Evolutionary conservation across 2,329 filamentous ascomycete genomes (phyloP).

Genomic region (Colletotrichum limetticola): DNA sequence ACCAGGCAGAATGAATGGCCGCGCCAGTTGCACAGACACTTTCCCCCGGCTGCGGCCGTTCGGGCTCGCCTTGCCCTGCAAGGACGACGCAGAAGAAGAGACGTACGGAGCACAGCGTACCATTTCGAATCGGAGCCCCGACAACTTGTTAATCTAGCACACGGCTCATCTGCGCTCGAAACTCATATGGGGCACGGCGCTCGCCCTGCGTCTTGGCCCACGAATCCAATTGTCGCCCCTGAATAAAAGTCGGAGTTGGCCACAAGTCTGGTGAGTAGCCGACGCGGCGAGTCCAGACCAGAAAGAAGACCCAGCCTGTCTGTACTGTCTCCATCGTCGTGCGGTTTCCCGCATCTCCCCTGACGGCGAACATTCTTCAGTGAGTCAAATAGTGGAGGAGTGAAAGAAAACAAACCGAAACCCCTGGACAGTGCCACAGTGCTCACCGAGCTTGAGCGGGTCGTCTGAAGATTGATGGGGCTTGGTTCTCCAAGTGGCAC

Average conservation of each 20-base stretch:
- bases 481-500: conserved; percentile 21
- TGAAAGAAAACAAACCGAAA: neutral
- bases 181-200: neutral
- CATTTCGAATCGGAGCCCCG: conserved; percentile 14
- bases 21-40: conserved; percentile 13
- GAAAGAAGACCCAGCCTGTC: too few relatives aligned
- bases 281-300: neutral
- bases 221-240: neutral
- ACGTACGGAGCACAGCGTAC: neutral
- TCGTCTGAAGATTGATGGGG: conserved; percentile 24
- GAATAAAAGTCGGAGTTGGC: neutral
- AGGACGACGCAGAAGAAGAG: neutral
- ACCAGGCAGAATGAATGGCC: neutral
- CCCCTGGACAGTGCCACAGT: neutral
- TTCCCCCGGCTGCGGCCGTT: conserved; percentile 10
- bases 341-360: conserved; percentile 1
- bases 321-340: neutral
- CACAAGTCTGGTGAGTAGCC: neutral
- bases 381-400: conserved; percentile 12
- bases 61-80: conserved; percentile 3
- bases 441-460: conserved; percentile 2
- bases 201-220: neutral
- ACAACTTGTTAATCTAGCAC: conserved; percentile 23
- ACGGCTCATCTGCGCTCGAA: conserved; percentile 29
- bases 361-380: neutral